phyloP scores from a whole-genome alignment of 345 rosid species.

The Raphanus raphanistrum region DNA sequence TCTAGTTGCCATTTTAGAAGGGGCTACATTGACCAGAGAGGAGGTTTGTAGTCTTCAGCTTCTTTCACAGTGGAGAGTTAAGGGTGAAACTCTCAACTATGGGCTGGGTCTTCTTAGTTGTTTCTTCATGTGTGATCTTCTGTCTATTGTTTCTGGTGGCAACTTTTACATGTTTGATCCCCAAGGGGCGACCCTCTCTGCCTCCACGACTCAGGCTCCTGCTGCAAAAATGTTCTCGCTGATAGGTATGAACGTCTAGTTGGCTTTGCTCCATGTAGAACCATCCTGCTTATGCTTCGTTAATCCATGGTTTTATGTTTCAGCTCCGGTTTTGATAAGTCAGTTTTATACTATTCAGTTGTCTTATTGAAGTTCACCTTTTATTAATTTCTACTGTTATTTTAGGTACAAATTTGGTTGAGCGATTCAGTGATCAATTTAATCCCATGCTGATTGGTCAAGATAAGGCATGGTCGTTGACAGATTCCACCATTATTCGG shows the following conservation, averaged over 20 bases:
- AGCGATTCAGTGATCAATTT: constrained; percentile 84
- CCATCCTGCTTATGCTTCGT: constrained; percentile 10
- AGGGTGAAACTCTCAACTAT: constrained; percentile 78
- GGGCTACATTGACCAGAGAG: constrained; percentile 79
- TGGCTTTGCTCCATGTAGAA: not conserved
- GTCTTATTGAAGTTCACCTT: constrained; percentile 15
- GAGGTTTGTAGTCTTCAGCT: constrained; percentile 92
- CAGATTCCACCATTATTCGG: constrained; percentile 79
- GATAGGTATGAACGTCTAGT: constrained; percentile 54
- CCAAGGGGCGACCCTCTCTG: constrained; percentile 67
- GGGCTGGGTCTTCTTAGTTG: constrained; percentile 92
- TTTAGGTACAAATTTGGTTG: constrained; percentile 77
- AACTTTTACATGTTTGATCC: constrained; percentile 94
- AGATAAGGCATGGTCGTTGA: constrained; percentile 63
- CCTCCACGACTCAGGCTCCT: constrained; percentile 64
- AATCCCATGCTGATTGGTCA: constrained; percentile 78
- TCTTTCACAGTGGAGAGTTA: constrained; percentile 89
- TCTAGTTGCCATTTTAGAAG: constrained; percentile 81
- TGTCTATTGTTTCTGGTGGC: constrained; percentile 84
- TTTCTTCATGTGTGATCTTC: constrained; percentile 71
- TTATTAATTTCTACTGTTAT: constrained; percentile 29
- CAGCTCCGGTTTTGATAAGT: constrained; percentile 17
- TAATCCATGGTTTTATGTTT: constrained; percentile 4
- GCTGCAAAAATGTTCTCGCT: constrained; percentile 83
- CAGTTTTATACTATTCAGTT: constrained; percentile 2